Percentiles rank a stretch among this genome's conserved stretches.
These are phyloP conservation scores for Pulicaria dysenterica DNA, from an alignment of 129 eudicot species.

Conservation along the genomic window DNA sequence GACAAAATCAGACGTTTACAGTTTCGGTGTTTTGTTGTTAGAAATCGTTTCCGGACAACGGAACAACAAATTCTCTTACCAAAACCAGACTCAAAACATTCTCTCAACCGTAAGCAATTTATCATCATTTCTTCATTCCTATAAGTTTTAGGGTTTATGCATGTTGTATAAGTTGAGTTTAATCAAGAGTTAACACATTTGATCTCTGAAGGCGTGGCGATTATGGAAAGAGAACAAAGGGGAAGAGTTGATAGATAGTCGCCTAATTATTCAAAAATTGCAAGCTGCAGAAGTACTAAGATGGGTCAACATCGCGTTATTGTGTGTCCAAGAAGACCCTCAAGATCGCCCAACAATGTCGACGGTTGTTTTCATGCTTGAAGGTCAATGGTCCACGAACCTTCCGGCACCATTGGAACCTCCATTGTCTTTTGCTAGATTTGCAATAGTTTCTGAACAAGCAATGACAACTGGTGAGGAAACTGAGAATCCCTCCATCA, in stretches of 20 bases:
- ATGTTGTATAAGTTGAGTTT: not conserved
- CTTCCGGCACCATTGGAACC: conserved; percentile 35
- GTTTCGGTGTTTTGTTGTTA: conserved; percentile 43
- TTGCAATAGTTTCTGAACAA: not conserved
- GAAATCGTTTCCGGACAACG: conserved; percentile 34
- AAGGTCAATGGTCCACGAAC: conserved; percentile 33
- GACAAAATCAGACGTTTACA: conserved; percentile 38
- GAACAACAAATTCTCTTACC: conserved; percentile 25
- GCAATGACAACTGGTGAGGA: conserved; percentile 19
- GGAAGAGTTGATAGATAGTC: conserved; percentile 31
- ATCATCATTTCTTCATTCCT: not conserved
- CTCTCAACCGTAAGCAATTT: conserved; percentile 22
- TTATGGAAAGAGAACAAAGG: conserved; percentile 36
- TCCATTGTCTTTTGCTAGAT: conserved; percentile 34
- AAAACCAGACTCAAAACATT: conserved; percentile 20
- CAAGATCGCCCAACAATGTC: conserved; percentile 46
- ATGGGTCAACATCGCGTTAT: conserved; percentile 39
- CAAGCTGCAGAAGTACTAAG: conserved; percentile 6
- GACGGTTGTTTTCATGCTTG: conserved; percentile 36
- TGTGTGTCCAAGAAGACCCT: conserved; percentile 47
- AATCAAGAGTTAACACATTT: not conserved
- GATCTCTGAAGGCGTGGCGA: conserved; percentile 27
- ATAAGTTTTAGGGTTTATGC: not conserved
- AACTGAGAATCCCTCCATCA: not conserved
- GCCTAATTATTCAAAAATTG: not conserved